Evolutionary conservation across 345 rosid genomes (phyloP), one percentile per base, ranked within the genome.

Genomic region (Orychophragmus violaceus): DNA sequence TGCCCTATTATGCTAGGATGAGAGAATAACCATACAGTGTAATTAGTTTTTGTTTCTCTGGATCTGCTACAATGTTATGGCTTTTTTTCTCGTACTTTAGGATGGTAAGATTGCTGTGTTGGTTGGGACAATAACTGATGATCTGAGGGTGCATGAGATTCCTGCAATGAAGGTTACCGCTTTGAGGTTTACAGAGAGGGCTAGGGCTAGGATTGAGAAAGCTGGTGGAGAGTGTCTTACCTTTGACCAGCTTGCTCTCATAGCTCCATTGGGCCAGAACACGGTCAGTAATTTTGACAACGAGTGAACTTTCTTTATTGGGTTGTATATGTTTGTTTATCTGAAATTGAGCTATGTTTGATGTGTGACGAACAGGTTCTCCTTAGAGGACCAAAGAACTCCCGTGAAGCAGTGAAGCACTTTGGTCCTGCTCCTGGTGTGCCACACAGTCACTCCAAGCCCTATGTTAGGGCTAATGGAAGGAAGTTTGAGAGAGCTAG

Each of bases 191-290:
- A 88, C 97, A 0, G 97, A 93, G 81, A 90, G 86, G 0, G 98
- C 89, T 0, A 85, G 96, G 57, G 97, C 96, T 6, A 89, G 97
- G 72, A 92, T 92, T 41, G 97, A 86, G 86, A 90, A 86, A 78
- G 97, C 98, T 10, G 98, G 98, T 56, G 95, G 98, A 27, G 91
- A 92, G 65, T 92, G 98, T 74, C 69, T 87, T 71, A 92, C 98
- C 17, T 89, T 92, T 65, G 98, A 89, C 53, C 96, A 87, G 72
- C 90, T 89, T 76, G 98, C 98, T 39, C 85, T 91, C 46, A 76
- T 73, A n/a, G 96, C 98, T 71, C 98, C 96, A n/a, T 79, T 91
- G 62, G 98, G 98, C 2, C 96, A 91, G 82, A 89, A 89, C 86
- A 91, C 95, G 68, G 96, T 91, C 74, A 71, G 78, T 74, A 2